These are phyloP conservation scores for Aspergillus ustus DNA, from an alignment of 2,329 filamentous ascomycete genomes.

Conservation along the genomic window DNA sequence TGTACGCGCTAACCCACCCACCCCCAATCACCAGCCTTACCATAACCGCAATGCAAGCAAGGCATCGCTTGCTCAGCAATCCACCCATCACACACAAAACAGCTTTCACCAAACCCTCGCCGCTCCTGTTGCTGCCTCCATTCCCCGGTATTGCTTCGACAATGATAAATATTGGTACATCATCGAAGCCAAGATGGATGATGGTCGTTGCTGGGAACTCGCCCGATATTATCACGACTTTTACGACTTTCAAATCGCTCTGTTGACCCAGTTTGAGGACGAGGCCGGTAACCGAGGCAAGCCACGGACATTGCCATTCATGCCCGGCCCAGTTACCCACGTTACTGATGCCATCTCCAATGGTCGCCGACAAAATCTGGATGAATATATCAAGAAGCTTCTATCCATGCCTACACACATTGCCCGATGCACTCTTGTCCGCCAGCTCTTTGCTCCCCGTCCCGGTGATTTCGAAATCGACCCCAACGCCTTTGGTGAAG, in stretches of 20 bases:
- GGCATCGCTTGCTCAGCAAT: conserved; percentile 34
- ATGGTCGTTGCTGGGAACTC: conserved; percentile 89
- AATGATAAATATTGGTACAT: conserved; percentile 99
- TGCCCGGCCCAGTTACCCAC: conserved; percentile 97
- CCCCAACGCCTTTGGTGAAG: conserved; percentile 65
- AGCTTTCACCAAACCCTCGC: conserved; percentile 60
- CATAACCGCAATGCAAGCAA: conserved; percentile 48
- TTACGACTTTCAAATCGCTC: conserved; percentile 96
- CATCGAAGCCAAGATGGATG: conserved; percentile 87
- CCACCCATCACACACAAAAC: conserved; percentile 50
- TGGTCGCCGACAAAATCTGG: conserved; percentile 86
- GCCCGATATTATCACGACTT: conserved; percentile 98
- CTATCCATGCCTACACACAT: conserved; percentile 84
- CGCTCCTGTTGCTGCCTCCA: conserved; percentile 80
- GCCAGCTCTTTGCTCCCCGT: conserved; percentile 86
- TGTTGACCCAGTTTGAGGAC: conserved; percentile 86
- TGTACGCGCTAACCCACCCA: conserved; percentile 8
- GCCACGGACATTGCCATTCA: conserved; percentile 86
- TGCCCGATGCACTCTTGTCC: conserved; percentile 79
- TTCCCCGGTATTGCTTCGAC: conserved; percentile 91
- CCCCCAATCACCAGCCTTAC: conserved; percentile 37
- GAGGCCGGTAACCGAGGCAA: conserved; percentile 87
- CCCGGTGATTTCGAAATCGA: conserved; percentile 95
- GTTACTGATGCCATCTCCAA: conserved; percentile 98
- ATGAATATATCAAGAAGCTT: conserved; percentile 94